phyloP scores from a whole-genome alignment of 2,329 filamentous ascomycete genomes.

The Alternaria infectoria region DNA sequence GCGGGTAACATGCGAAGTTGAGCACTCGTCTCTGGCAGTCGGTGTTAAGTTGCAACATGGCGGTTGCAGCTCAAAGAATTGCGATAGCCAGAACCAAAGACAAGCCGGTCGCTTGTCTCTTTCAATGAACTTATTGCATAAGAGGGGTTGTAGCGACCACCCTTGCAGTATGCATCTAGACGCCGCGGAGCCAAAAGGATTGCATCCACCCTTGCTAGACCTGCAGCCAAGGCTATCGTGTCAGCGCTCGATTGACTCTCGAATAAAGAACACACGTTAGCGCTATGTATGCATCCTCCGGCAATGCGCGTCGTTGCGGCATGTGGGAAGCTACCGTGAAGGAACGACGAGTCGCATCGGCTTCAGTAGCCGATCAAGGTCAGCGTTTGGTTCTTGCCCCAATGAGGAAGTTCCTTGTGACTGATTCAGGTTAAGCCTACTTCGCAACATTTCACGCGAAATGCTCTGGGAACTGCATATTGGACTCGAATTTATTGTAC shows the following conservation, averaged over 20 bases:
- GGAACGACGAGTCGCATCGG: background rate
- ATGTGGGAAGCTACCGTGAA: background rate
- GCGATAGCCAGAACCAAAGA: background rate
- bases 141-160: background rate
- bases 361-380: background rate
- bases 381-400: background rate
- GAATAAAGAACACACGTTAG: background rate
- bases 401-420: background rate
- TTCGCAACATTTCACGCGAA: background rate
- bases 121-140: background rate
- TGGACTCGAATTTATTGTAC: no score
- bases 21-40: background rate
- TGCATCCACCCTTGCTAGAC: background rate
- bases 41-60: background rate
- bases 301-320: background rate
- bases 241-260: background rate
- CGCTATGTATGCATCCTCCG: background rate
- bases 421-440: background rate
- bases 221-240: background rate
- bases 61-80: background rate
- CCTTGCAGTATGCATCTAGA: background rate
- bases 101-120: background rate
- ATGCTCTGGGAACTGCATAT: background rate
- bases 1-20: background rate
- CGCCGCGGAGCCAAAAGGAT: background rate